Evolutionary conservation across 2,329 filamentous ascomycete genomes (phyloP), one percentile per base, ranked within the genome.

Genomic region (Colletotrichum abscissum): DNA sequence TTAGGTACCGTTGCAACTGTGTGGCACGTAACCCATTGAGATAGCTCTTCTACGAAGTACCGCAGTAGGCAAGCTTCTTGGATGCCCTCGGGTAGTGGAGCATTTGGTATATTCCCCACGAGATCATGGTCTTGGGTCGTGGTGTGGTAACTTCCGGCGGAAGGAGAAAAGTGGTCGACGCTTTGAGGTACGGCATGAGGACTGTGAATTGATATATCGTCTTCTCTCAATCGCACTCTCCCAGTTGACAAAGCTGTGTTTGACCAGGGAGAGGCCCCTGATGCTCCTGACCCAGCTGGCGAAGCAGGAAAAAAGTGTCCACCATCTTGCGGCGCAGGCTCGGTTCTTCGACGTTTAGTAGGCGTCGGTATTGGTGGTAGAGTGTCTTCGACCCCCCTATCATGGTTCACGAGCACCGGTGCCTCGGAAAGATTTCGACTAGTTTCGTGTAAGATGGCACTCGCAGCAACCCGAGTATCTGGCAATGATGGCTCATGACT

Each of bases 31-130:
- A 84, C 82, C 82, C 82, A 84, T 60, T 82, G 82, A 9, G 83
- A 83, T 12, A 84, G 77, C 59, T 84, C 82, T 33, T 84, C 82
- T 11, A 83, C 78, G 70, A 83, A 84, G 63, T 84, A 84, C 4
- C 82, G 76, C 14, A 84, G 75, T 5, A 84, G 74, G 33, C 82
- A 84, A 0, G 82, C 82, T 62, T 84, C 82, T 6, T 84, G 82
- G 1, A 80, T 78, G 38, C 55, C 76, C 67, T 65, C 71, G 75
- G 2, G 57, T 52, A 1, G 75, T 72, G 12, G 73, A 57, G 19
- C 14, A 6, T 28, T 24, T 11, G 56, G 62, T 22, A 57, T n/a
- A 11, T 4, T 33, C 14, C n/a, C 22, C 16, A n/a, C 26, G 3
- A n/a, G 8, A 12, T 42, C 9, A 0, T 52, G 26, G 2, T 70